Base-by-base conservation (phyloP, 768 basidiomycete genomes). In the Pleurotus citrinopileatus region DNA sequence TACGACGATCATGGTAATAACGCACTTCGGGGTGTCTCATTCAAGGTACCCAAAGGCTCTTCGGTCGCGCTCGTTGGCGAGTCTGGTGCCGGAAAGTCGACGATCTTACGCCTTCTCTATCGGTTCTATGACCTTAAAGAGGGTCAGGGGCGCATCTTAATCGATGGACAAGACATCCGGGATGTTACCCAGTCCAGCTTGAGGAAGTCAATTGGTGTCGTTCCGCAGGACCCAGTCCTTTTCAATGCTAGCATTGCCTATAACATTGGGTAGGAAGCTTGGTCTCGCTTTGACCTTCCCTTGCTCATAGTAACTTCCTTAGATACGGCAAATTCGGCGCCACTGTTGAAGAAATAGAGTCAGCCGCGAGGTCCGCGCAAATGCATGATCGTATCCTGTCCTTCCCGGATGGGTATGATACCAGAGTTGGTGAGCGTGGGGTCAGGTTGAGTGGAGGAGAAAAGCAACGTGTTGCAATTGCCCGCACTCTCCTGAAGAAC, bases 51-150 rank as follows among this genome's bases (percentile, higher is more conserved):
- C 0, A 91, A 88, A 63, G 89, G 90, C 3, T 83, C 86, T 3
- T 87, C 90, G 12, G 94, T 97, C 17, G 96, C 95, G 0, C 79
- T 98, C 19, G 92, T 98, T 12, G 93, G 89, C 19, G 86, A 89
- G 63, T 84, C 86, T 2, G 91, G 91, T 1, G 75, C 87, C 2
- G 87, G 92, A 10, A 95, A 93, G 68, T 89, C 87, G 8, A 90
- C 92, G 0, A 84, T 93, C 53, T 70, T 93, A 46, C 87, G 92
- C n/a, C 76, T 95, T 25, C 74, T 98, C 13, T 97, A 92, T 69
- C 81, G 94, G 19, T 94, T 98, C 72, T 97, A 98, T 66, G 94
- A 98, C 61, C 76, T 94, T 12, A 77, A 80, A 15, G 81, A 84
- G 52, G 93, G 93, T 27, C 80, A 88, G 56, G 89, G 89, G 12